Percentiles rank a stretch among this genome's conserved stretches.
Evolutionary conservation across 345 rosid species (phyloP).

Genomic region (Eucalyptus cloeziana): DNA sequence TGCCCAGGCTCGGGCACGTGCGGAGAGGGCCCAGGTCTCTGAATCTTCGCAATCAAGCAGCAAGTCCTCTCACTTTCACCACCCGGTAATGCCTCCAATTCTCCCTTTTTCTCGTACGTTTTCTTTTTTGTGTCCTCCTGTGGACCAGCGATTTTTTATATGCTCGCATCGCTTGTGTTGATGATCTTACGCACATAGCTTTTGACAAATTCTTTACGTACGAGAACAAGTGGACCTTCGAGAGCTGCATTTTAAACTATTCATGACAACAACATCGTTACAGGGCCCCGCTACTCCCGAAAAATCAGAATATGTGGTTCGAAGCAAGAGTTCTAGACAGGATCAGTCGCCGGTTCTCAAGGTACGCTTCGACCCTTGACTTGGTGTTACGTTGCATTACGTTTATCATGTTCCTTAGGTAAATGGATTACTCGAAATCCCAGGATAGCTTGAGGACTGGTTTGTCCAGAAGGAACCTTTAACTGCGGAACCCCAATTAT

Average conservation of each 20-base stretch:
- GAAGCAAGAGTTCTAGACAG: constrained; percentile 34
- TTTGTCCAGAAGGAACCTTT: background rate
- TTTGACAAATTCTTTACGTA: background rate
- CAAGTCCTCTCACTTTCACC: constrained; percentile 55
- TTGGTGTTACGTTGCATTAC: background rate
- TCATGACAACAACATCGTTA: background rate
- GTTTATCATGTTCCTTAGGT: background rate
- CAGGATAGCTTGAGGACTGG: background rate
- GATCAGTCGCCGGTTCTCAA: constrained; percentile 38
- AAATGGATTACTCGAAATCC: background rate
- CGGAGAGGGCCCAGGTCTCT: constrained; percentile 35
- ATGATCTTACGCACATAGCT: background rate
- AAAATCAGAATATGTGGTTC: constrained; percentile 45
- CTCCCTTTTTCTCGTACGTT: background rate
- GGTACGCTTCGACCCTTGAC: constrained; percentile 17
- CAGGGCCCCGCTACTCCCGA: constrained; percentile 91
- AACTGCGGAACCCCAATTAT: background rate
- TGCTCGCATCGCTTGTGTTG: background rate
- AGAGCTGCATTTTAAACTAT: background rate
- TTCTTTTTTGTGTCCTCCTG: background rate
- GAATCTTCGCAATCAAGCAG: constrained; percentile 57
- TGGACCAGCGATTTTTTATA: background rate
- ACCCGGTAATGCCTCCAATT: constrained; percentile 29
- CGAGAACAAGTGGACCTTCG: background rate
- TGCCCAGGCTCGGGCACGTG: constrained; percentile 69